Conservation (phyloP, 169 alveolate species). For the Cryptosporidium canis region DNA sequence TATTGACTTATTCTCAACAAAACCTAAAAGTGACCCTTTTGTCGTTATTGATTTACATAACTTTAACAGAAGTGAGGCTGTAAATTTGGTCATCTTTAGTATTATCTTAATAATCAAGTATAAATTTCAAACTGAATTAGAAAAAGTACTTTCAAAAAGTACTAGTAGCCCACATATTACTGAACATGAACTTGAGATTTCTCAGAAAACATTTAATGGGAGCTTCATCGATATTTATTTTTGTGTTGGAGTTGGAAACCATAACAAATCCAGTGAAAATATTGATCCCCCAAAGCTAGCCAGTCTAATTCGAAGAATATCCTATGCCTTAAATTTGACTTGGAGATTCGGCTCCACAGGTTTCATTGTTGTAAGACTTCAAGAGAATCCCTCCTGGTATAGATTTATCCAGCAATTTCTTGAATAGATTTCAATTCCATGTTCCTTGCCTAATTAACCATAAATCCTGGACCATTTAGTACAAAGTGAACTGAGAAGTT, state of each 20-base stretch:
- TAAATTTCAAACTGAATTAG: slow-evolving; percentile 1
- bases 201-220: slow-evolving; percentile 39
- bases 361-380: slow-evolving; percentile 27
- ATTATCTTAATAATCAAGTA: slow-evolving; percentile 39
- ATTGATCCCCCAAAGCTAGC: slow-evolving; percentile 35
- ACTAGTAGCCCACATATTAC: background rate
- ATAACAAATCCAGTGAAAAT: background rate
- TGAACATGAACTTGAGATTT: background rate
- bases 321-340: slow-evolving; percentile 37
- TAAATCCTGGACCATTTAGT: slow-evolving; percentile 69
- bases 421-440: background rate
- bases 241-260: slow-evolving; percentile 67
- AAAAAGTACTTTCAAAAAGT: background rate
- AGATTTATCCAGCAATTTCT: slow-evolving; percentile 9
- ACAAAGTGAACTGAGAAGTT: slow-evolving; percentile 65
- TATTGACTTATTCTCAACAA: slow-evolving; percentile 13
- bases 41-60: slow-evolving; percentile 43
- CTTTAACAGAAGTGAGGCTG: slow-evolving; percentile 35
- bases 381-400: slow-evolving; percentile 28
- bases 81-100: slow-evolving; percentile 2
- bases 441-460: background rate
- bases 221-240: slow-evolving; percentile 22
- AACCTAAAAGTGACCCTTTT: background rate
- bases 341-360: slow-evolving; percentile 70
- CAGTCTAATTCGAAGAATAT: slow-evolving; percentile 57